phyloP scores from a whole-genome alignment of 352 stramenopile genomes.

The Hyaloperonospora brassicae region DNA sequence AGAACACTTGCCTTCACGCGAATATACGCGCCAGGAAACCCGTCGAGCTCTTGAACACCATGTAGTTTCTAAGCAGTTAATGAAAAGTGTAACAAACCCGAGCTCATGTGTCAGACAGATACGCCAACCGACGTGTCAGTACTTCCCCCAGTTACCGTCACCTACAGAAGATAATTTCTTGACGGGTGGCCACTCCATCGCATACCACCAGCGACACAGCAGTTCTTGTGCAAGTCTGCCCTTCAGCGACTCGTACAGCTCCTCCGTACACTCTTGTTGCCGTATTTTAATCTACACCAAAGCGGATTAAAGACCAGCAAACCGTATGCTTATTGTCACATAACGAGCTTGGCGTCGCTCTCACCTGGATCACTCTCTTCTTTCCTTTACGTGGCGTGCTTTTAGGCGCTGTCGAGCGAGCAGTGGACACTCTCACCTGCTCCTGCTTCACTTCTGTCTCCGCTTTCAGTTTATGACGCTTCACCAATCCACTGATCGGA shows the following conservation, averaged over 20 bases:
- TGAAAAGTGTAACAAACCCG: constrained; percentile 1
- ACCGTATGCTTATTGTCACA: not conserved
- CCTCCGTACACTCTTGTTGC: constrained; percentile 77
- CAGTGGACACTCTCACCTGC: constrained; percentile 5
- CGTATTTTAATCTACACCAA: constrained; percentile 65
- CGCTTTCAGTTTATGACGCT: constrained; percentile 56
- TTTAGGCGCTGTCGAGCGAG: constrained; percentile 8
- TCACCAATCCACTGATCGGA: constrained; percentile 53
- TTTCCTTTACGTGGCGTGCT: constrained; percentile 34
- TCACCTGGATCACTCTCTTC: constrained; percentile 61
- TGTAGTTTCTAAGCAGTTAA: constrained; percentile 40
- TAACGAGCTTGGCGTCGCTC: not conserved
- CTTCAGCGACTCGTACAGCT: constrained; percentile 76
- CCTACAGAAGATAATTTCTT: constrained; percentile 30
- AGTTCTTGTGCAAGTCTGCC: constrained; percentile 66
- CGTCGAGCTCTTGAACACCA: constrained; percentile 75
- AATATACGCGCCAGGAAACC: constrained; percentile 71
- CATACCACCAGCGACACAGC: constrained; percentile 84
- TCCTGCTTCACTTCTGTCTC: constrained; percentile 29
- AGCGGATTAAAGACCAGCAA: constrained; percentile 1
- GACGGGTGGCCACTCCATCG: constrained; percentile 60
- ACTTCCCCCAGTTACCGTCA: not conserved
- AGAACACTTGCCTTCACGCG: constrained; percentile 50
- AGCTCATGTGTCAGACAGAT: not conserved
- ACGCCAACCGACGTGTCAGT: not conserved